Evolutionary conservation across 2,329 filamentous ascomycete species (phyloP).

Genomic region (Dothideomycetes sp.): DNA sequence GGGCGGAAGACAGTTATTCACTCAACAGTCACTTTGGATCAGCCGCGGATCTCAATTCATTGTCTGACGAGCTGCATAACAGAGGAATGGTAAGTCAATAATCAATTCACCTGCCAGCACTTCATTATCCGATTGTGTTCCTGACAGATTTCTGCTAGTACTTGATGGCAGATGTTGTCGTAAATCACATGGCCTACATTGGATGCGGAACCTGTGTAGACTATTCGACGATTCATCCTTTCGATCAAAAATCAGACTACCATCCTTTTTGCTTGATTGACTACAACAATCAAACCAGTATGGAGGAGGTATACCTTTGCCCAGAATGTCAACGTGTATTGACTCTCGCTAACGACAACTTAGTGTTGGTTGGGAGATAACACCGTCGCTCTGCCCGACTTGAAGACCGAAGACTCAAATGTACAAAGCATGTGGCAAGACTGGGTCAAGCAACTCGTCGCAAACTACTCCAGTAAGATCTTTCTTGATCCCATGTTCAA

Average conservation of each 20-base stretch:
- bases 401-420: slow-evolving; percentile 44
- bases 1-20: slow-evolving; percentile 40
- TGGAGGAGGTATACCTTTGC: slow-evolving; percentile 21
- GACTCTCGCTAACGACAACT: not conserved
- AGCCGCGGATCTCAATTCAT: slow-evolving; percentile 27
- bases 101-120: not conserved
- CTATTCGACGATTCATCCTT: slow-evolving; percentile 30
- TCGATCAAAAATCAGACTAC: slow-evolving; percentile 30
- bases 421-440: slow-evolving; percentile 45
- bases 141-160: slow-evolving; percentile 22
- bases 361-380: slow-evolving; percentile 34
- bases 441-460: slow-evolving; percentile 50
- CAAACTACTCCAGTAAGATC: slow-evolving; percentile 43
- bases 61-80: slow-evolving; percentile 27
- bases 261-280: slow-evolving; percentile 51
- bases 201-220: slow-evolving; percentile 23
- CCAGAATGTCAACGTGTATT: not conserved
- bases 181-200: slow-evolving; percentile 30
- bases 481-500: not conserved
- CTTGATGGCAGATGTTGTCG: slow-evolving; percentile 31
- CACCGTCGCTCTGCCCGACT: slow-evolving; percentile 49
- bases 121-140: not conserved
- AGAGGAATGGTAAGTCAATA: slow-evolving; percentile 26
- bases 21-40: slow-evolving; percentile 31
- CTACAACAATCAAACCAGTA: slow-evolving; percentile 38